Evolutionary conservation across 202 grass and related monocot genomes (phyloP), one percentile per base, ranked within the genome.

Genomic region (Zizania palustris): DNA sequence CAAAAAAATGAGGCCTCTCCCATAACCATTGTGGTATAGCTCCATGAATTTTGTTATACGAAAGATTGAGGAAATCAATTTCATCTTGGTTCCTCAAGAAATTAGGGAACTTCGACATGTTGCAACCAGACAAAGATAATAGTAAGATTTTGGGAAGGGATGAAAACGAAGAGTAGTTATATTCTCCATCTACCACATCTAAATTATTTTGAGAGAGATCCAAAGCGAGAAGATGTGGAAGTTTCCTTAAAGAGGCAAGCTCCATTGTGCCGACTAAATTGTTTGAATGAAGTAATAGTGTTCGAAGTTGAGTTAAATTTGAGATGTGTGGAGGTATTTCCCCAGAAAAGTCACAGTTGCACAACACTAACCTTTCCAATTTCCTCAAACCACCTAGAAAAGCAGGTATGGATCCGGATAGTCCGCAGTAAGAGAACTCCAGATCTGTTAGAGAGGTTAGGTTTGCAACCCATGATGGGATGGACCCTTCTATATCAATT

Each of bases 151-250:
- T 65, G 7, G 88, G 77, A 46, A 82, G 72, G 7, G 49, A 84
- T 42, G 6, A 4, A 10, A 49, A 48, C 14, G n/a, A 64, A 73
- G 74, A 67, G 40, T 63, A 67, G 40, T 63, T 63, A 45, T 28
- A 3, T 74, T 60, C 40, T 53, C 35, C 69, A 12, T 88, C 78
- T 4, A 61, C 53, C 7, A 85, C 21, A 18, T 12, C 51, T 15
- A 91, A 33, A 35, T 51, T 45, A 42, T 91, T 91, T 9, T 82
- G 35, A 3, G 89, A 88, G 58, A 91, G 34, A 75, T 85, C 67
- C 6, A 91, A 46, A 20, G 4, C 19, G 21, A 7, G 7, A 6
- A 91, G 72, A 43, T 76, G 69, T 51, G 40, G 84, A 1, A 88
- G 40, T 10, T 41, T 41, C 56, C 38, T 2, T 13, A 91, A 16